Evolutionary conservation across 2,329 filamentous ascomycete species (phyloP).

Genomic region (Fusarium anguioides): DNA sequence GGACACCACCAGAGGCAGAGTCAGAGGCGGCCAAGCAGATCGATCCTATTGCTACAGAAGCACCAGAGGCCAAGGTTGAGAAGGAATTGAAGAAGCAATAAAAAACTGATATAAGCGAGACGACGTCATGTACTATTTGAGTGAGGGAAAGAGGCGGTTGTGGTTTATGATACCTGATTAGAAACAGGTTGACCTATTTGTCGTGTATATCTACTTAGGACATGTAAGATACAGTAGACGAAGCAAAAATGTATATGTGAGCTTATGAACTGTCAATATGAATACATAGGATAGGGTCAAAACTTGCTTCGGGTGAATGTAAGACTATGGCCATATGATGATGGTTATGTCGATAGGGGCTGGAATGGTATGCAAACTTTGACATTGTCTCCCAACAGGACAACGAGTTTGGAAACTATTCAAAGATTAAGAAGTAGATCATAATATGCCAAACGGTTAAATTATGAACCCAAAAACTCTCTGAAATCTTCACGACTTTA

Average conservation of each 20-base stretch:
- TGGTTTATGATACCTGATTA: conserved; percentile 2
- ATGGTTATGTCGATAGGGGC: not conserved
- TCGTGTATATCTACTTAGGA: conserved; percentile 44
- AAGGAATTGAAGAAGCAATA: conserved; percentile 41
- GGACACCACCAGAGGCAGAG: conserved; percentile 41
- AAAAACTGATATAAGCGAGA: not conserved
- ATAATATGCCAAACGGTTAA: not conserved
- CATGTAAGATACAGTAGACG: conserved; percentile 43
- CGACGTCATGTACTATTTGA: conserved; percentile 28
- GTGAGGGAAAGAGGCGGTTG: conserved; percentile 3
- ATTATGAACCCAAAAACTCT: not conserved
- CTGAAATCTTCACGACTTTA: not conserved
- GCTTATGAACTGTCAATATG: not conserved
- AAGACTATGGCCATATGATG: not conserved
- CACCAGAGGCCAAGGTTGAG: conserved; percentile 33
- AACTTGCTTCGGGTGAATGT: not conserved
- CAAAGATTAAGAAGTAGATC: not conserved
- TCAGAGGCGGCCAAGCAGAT: conserved; percentile 26
- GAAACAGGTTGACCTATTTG: conserved; percentile 21
- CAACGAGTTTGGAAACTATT: not conserved
- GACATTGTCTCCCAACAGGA: not conserved
- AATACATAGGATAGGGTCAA: not conserved
- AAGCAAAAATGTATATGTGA: conserved; percentile 19
- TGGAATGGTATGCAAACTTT: not conserved
- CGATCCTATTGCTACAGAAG: conserved; percentile 26